Evolutionary conservation across 306 rosid species (phyloP), one percentile per base, ranked within the genome.

Genomic region (Myrica gale): DNA sequence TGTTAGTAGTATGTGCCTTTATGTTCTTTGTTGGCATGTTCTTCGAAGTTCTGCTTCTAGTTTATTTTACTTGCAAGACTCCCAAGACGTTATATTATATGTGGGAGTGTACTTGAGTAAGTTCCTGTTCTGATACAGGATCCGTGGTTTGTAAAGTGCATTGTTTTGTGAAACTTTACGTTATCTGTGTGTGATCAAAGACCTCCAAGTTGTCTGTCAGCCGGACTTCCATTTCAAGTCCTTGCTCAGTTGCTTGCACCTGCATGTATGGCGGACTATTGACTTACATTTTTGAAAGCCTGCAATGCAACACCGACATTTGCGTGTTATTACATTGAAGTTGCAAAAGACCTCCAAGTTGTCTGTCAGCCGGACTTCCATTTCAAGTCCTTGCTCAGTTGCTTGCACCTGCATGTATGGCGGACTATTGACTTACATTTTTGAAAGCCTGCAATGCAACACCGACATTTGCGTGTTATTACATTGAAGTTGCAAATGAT

Each of bases 131-230:
- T 61, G 41, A 61, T 26, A 37, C 80, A 74, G 91, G 82, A 74
- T 82, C 79, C 54, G 23, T 54, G 57, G 75, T 74, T 67, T 89
- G 91, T 84, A 82, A 82, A 79, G 79, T 77, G 77, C 78, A 79
- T 79, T 76, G 77, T 68, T 75, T 84, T 81, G 69, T 85, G 81
- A 83, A 79, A 74, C 21, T 67, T 63, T 79, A 74, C 82, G 68
- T 52, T 9, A 41, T 87, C 79, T 66, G 42, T 79, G 82, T 78
- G 74, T 73, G 46, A 16, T 42, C 70, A 19, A 75, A 54, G 57
- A 48, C 32, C 78, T 43, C 63, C 39, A 69, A 54, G 62, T 53
- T 74, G 45, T 74, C 21, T 77, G 74, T 80, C 79, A 51, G 21
- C 47, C 44, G 53, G 66, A 51, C 70, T 26, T 54, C 52, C 32